phyloP scores from a whole-genome alignment of 2,329 filamentous ascomycete genomes.

The Polychaeton citri region DNA sequence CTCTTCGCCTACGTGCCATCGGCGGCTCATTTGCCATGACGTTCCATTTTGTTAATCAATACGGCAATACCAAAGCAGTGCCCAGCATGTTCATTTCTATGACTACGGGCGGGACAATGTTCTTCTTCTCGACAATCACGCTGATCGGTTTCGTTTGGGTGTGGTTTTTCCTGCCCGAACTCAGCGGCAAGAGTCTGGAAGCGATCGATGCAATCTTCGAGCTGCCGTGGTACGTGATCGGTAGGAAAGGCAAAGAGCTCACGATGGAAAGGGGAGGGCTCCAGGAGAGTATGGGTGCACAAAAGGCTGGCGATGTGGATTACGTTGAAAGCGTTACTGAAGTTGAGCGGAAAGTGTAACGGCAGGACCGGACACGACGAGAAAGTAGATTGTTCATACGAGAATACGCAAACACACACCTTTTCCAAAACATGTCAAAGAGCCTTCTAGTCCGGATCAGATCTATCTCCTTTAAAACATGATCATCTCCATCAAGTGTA shows the following conservation, averaged over 20 bases:
- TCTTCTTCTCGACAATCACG: constrained; percentile 60
- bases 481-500: too few relatives aligned
- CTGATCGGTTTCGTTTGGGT: constrained; percentile 49
- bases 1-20: constrained; percentile 57
- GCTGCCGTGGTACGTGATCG: constrained; percentile 67
- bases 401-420: too few relatives aligned
- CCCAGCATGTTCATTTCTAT: constrained; percentile 57
- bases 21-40: constrained; percentile 63
- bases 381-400: too few relatives aligned
- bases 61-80: constrained; percentile 61
- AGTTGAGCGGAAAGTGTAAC: constrained; percentile 1
- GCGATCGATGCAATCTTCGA: constrained; percentile 40
- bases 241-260: constrained; percentile 26
- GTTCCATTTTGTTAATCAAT: constrained; percentile 63
- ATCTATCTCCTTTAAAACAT: too few relatives aligned
- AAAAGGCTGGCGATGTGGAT: constrained; percentile 10
- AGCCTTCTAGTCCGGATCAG: too few relatives aligned
- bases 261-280: constrained; percentile 12
- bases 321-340: constrained; percentile 10
- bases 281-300: constrained; percentile 11
- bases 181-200: constrained; percentile 39
- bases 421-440: too few relatives aligned
- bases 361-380: too few relatives aligned
- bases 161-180: constrained; percentile 45
- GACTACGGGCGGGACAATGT: constrained; percentile 55